Percentiles rank a stretch among this genome's conserved stretches.
Conservation (phyloP, 495 filamentous ascomycete species). For the Achaetomiella virescens region DNA sequence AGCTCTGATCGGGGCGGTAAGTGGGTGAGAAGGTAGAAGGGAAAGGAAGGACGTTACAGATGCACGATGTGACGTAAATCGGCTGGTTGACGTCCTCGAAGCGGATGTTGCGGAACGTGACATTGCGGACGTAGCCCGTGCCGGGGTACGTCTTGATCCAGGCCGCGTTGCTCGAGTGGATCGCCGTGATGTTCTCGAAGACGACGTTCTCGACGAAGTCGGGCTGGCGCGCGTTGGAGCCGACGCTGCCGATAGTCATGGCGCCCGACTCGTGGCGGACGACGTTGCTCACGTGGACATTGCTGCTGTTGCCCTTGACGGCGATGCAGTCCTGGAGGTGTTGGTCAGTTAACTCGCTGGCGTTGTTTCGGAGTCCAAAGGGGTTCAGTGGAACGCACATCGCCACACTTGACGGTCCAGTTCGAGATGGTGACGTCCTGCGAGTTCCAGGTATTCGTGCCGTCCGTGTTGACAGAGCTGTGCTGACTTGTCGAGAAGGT, state of each 20-base stretch:
- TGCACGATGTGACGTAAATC: conserved; percentile 54
- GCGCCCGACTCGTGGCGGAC: conserved; percentile 39
- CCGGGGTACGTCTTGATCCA: conserved; percentile 53
- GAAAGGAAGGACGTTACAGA: conserved; percentile 30
- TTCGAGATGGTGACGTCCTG: conserved; percentile 33
- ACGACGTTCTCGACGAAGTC: conserved; percentile 35
- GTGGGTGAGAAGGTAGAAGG: background rate
- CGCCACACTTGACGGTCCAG: conserved; percentile 39
- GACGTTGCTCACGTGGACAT: conserved; percentile 37
- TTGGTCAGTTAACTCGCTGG: background rate
- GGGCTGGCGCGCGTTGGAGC: conserved; percentile 28
- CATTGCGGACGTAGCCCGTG: conserved; percentile 41
- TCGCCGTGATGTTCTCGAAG: conserved; percentile 38
- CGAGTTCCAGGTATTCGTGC: conserved; percentile 41
- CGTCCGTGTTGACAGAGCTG: conserved; percentile 39
- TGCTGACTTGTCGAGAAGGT: conserved; percentile 29
- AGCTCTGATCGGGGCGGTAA: too few relatives aligned
- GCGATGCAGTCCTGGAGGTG: conserved; percentile 49
- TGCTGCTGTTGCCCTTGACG: conserved; percentile 56
- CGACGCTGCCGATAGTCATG: conserved; percentile 33
- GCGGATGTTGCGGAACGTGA: conserved; percentile 47
- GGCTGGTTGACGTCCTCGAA: conserved; percentile 47
- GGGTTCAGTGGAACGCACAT: conserved; percentile 24
- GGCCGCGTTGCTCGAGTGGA: conserved; percentile 45
- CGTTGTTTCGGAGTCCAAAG: background rate